Evolutionary conservation across 176 grass and related monocot species (phyloP).

Genomic region (Avena atlantica): DNA sequence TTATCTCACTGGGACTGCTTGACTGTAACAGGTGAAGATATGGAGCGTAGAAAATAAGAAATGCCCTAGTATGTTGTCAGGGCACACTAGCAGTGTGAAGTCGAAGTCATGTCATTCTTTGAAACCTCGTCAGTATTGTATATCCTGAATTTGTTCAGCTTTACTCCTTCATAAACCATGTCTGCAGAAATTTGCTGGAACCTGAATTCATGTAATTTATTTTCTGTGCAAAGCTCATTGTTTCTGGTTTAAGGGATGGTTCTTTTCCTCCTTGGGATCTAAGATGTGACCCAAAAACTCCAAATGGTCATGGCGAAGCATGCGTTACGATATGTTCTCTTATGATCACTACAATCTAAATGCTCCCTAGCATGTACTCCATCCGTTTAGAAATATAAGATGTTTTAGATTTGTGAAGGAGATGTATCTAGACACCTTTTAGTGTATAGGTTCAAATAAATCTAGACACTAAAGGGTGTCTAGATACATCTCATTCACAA

Average conservation of each 20-base stretch:
- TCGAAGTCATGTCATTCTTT: conserved; percentile 77
- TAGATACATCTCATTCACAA: too few species aligned
- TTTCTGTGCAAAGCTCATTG: conserved; percentile 74
- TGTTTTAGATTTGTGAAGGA: too few species aligned
- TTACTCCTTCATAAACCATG: neutral
- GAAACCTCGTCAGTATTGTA: conserved; percentile 64
- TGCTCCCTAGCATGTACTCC: too few species aligned
- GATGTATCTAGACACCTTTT: too few species aligned
- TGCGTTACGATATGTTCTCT: conserved; percentile 53
- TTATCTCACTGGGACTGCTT: neutral
- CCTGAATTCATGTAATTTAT: neutral
- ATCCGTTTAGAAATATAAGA: too few species aligned
- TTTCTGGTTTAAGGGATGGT: conserved; percentile 87
- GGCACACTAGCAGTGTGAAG: conserved; percentile 95
- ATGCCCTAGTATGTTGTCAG: conserved; percentile 67
- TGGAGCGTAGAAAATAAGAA: conserved; percentile 72
- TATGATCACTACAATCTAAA: too few species aligned
- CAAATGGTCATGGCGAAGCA: conserved; percentile 55
- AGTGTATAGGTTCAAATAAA: too few species aligned
- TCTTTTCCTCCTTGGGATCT: conserved; percentile 93
- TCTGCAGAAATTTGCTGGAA: neutral
- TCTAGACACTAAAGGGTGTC: too few species aligned
- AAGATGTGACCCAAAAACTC: conserved; percentile 64
- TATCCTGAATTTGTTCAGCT: neutral
- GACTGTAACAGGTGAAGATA: conserved; percentile 71